Base-by-base conservation (phyloP, 176 grass and related monocot genomes). In the Canna indica region DNA sequence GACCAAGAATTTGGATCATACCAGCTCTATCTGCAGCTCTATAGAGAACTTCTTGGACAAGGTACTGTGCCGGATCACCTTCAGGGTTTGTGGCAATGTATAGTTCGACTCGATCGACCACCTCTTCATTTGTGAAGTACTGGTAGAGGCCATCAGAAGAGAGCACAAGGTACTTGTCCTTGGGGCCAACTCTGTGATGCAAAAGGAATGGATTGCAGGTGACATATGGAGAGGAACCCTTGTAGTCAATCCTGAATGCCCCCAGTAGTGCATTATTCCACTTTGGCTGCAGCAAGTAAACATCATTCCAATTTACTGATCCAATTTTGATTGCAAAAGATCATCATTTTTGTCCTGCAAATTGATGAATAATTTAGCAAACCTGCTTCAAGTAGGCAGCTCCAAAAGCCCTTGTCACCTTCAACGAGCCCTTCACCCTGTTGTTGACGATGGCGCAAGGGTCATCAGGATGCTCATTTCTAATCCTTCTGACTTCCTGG, bases 91-190 rank as follows among this genome's bases (percentile, higher is more conserved):
- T 52, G 17, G 75, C 44, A 9, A 75, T 80, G 87, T 76, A 88
- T 38, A 67, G 68, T 59, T 85, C 69, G 6, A 88, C 82, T 83
- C 82, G 68, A 20, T 85, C 73, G 12, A 90, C 82, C 59, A 90
- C 83, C 68, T 99, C 89, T 29, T 93, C 73, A 27, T 88, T 90
- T 61, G 89, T 90, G 80, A 99, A 93, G 69, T 85, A 97, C 50
- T 97, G 84, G 69, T 90, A 97, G 68, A 97, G 84, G n/a, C 94
- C 94, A 22, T 97, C 94, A 0, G 86, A 97, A 3, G 94, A 92
- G 29, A 97, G 71, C 27, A 97, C 80, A 14, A 97, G 81, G 64
- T 92, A 97, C 56, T 80, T 85, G 68, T 97, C 94, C 26, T 80
- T 76, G 1, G 84, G 27, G 11, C 60, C 38, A 30, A 97, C 72